These are phyloP conservation scores for Pythium rishiriense DNA, from an alignment of 352 stramenopile genomes.

Conservation along the genomic window DNA sequence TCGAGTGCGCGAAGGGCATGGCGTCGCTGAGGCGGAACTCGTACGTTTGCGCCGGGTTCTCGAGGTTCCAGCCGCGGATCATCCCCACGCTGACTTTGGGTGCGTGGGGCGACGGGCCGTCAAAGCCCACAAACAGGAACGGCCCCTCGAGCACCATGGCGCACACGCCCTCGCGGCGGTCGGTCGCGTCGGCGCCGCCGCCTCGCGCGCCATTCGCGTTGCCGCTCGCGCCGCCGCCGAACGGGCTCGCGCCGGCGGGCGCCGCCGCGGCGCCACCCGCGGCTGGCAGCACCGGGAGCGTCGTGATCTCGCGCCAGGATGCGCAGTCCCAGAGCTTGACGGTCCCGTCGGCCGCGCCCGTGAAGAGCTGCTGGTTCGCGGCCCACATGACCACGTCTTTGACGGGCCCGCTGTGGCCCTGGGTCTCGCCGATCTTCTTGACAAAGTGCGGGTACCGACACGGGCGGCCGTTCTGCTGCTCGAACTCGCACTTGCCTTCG, in stretches of 20 bases:
- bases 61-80: constrained; percentile 82
- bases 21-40: constrained; percentile 61
- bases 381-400: constrained; percentile 83
- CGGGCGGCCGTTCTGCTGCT: constrained; percentile 44
- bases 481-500: constrained; percentile 68
- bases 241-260: background rate
- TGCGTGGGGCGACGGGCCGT: constrained; percentile 60
- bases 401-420: constrained; percentile 65
- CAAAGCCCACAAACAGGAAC: constrained; percentile 83
- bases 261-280: constrained; percentile 1
- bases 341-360: constrained; percentile 59
- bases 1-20: constrained; percentile 78
- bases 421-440: constrained; percentile 81
- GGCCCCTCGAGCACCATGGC: constrained; percentile 70
- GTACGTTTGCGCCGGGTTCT: constrained; percentile 65
- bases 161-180: constrained; percentile 56
- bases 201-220: constrained; percentile 20
- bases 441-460: constrained; percentile 83
- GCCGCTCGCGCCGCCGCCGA: constrained; percentile 21
- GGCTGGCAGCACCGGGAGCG: constrained; percentile 54
- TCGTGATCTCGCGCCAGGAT: constrained; percentile 80
- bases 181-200: background rate
- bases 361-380: constrained; percentile 76
- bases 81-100: constrained; percentile 64
- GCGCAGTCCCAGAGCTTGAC: constrained; percentile 86